These are phyloP conservation scores for Eremothecium gossypii DNA, from an alignment of 1,139 yeast genomes.

Conservation along the genomic window DNA sequence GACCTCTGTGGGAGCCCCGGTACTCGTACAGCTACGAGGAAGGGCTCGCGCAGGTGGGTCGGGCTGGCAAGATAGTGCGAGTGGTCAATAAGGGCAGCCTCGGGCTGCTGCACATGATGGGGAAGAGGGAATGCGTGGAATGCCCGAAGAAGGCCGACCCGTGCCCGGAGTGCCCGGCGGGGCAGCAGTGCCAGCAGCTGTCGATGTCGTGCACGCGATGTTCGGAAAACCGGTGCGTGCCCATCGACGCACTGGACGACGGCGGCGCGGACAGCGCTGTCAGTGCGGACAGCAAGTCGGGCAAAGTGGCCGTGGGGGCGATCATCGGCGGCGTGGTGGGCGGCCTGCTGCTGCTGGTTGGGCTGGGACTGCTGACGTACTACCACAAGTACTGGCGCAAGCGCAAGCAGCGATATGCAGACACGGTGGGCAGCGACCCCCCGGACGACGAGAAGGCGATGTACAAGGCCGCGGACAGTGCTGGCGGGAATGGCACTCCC, in stretches of 20 bases:
- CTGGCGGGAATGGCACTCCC: conserved; percentile 12
- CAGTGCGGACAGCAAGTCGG: not conserved
- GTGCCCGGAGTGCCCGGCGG: conserved; percentile 49
- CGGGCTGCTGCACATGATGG: no score
- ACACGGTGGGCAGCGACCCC: conserved; percentile 11
- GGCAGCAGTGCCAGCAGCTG: conserved; percentile 44
- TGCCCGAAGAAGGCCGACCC: conserved; percentile 34
- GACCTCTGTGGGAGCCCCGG: no score
- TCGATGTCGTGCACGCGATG: conserved; percentile 50
- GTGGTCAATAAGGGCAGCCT: no score
- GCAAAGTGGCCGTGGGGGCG: not conserved
- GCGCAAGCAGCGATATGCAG: conserved; percentile 16
- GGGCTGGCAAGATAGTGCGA: no score
- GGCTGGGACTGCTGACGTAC: conserved; percentile 34
- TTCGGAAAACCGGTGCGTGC: conserved; percentile 46
- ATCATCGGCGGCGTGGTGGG: conserved; percentile 55
- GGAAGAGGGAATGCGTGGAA: conserved; percentile 36
- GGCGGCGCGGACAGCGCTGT: not conserved
- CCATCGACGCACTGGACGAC: conserved; percentile 13
- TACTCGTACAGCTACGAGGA: no score
- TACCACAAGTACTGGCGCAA: conserved; percentile 32
- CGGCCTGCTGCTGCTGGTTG: conserved; percentile 42
- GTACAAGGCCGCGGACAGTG: conserved; percentile 3
- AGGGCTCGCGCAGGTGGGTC: no score
- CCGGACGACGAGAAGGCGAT: conserved; percentile 10